Evolutionary conservation across 2,329 filamentous ascomycete genomes (phyloP), one percentile per base, ranked within the genome.

Genomic region (Lasiodiplodia sp.): DNA sequence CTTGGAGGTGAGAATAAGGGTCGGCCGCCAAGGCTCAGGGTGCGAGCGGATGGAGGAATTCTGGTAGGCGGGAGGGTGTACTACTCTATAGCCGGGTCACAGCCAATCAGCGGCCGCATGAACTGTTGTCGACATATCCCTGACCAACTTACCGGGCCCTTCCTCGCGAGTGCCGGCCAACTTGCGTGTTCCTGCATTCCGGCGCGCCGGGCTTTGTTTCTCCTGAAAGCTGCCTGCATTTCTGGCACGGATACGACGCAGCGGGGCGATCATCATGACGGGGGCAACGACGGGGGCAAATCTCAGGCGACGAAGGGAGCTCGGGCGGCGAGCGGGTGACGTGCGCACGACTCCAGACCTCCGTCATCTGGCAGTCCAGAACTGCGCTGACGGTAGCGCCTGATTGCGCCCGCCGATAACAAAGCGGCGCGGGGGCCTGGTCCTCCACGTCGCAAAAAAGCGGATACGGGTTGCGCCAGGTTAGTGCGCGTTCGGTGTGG

Each of bases 111-210:
- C 10, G n/a, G 18, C 44, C n/a, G 60, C 47, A 64, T 53, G 47
- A 25, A 37, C 12, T 28, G 4, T 7, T 21, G 4, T 25, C 14
- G n/a, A 18, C 31, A 25, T 18, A 64, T 64, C 60, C 60, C 60
- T 64, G 47, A 12, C 28, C 28, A 10, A n/a, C 23, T 25, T 38
- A 51, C 28, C 60, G 40, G 58, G 40, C 38, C 58, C 58, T 44
- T 63, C 58, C 34, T 62, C 57, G 57, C 40, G 23, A 23, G 57
- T 47, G 14, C 58, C 57, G 18, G 8, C 44, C 2, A 28, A 37
- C 44, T 21, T 51, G 52, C 63, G 63, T 55, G 63, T 66, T 44
- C 51, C 51, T 66, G 63, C 51, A 44, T 66, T 44, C 51, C 52
- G 40, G 60, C 31, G 31, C 31, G 31, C n/a, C 34, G 21, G 10